Evolutionary conservation across 1,284 basidiomycete genomes (phyloP).

Genomic region (Naganishia albida): DNA sequence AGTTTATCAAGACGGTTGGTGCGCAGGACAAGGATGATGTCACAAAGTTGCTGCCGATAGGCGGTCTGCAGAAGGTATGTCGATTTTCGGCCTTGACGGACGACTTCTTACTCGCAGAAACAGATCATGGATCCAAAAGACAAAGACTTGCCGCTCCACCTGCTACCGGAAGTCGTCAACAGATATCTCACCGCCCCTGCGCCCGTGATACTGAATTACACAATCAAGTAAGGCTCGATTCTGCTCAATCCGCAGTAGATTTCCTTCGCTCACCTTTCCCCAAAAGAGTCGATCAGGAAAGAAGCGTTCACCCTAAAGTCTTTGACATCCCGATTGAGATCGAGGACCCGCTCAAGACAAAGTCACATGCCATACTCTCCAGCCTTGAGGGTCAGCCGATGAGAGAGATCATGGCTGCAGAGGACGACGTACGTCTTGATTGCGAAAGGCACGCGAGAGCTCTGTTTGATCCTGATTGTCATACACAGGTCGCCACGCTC

Average conservation of each 20-base stretch:
- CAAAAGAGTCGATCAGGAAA: constrained; percentile 48
- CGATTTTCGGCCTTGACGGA: neutral
- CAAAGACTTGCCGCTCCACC: constrained; percentile 70
- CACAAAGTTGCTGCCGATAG: constrained; percentile 74
- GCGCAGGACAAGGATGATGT: constrained; percentile 89
- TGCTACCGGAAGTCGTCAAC: constrained; percentile 82
- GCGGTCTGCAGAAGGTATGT: constrained; percentile 60
- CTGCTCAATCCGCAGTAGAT: neutral
- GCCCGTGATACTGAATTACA: constrained; percentile 82
- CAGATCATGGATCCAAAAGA: constrained; percentile 64
- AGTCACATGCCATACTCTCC: constrained; percentile 73
- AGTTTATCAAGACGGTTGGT: constrained; percentile 82
- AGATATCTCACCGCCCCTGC: constrained; percentile 75
- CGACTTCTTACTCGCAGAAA: constrained; percentile 30
- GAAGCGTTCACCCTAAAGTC: constrained; percentile 58
- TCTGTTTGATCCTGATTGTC: constrained; percentile 31
- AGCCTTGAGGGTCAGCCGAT: constrained; percentile 68
- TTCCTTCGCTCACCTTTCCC: neutral
- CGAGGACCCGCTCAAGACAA: constrained; percentile 78
- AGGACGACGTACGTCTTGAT: constrained; percentile 71
- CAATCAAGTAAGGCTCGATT: constrained; percentile 44
- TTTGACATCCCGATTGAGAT: constrained; percentile 89
- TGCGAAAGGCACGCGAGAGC: neutral
- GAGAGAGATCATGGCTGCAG: constrained; percentile 69
- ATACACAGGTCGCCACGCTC: constrained; percentile 66